Conservation (phyloP, 192 early-diverging fungal species). For the Gryganskiella cystojenkinii region DNA sequence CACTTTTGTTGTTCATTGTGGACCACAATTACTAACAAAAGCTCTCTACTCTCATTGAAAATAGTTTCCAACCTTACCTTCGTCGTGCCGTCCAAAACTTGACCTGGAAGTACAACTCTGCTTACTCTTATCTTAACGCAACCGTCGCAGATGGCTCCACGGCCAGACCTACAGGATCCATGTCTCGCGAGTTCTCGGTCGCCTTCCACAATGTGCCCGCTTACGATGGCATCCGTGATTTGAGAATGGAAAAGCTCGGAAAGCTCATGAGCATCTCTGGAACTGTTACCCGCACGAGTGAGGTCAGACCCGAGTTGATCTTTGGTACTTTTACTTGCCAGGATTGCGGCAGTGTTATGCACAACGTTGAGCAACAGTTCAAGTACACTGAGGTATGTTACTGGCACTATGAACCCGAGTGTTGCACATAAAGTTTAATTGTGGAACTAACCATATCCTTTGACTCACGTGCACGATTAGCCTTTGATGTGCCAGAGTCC, state of each 20-base stretch:
- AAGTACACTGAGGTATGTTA: slow-evolving; percentile 93
- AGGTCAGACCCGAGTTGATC: slow-evolving; percentile 95
- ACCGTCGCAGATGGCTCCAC: slow-evolving; percentile 35
- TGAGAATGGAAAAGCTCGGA: slow-evolving; percentile 86
- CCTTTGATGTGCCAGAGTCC: slow-evolving; percentile 87
- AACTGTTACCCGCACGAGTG: slow-evolving; percentile 96
- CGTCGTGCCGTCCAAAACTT: slow-evolving; percentile 85
- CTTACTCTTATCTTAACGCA: slow-evolving; percentile 65
- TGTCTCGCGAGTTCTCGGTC: slow-evolving; percentile 79
- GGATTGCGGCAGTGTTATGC: slow-evolving; percentile 82
- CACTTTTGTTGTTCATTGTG: too few relatives aligned
- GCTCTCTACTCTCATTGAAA: too few relatives aligned
- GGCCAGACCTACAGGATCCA: slow-evolving; percentile 54
- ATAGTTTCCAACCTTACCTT: slow-evolving; percentile 75
- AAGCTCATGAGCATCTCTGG: slow-evolving; percentile 85
- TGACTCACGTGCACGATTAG: slow-evolving; percentile 34
- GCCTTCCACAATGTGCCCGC: slow-evolving; percentile 72
- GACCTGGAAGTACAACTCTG: slow-evolving; percentile 74
- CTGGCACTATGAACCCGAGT: too few relatives aligned
- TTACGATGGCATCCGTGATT: slow-evolving; percentile 79
- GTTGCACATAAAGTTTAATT: too few relatives aligned
- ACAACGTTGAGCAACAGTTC: slow-evolving; percentile 95
- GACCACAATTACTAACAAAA: background rate
- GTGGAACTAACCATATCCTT: too few relatives aligned
- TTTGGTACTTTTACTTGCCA: slow-evolving; percentile 91